These are phyloP conservation scores for Annona squamosa DNA, from an alignment of 164 flowering plant species.

Conservation along the genomic window DNA sequence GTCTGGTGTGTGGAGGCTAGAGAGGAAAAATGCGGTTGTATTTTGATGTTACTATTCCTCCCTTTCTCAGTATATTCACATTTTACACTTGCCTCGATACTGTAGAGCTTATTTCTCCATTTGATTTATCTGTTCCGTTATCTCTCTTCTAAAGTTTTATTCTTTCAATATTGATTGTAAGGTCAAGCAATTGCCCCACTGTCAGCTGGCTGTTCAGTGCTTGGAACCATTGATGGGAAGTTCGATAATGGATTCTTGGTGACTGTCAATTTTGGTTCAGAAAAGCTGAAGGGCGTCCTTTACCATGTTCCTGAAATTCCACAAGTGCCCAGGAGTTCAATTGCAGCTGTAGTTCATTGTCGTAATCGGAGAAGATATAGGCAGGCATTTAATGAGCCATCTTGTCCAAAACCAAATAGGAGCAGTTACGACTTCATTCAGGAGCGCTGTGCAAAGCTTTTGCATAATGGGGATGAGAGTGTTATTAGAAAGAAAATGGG, in stretches of 20 bases:
- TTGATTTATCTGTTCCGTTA: too few relatives aligned
- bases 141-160: too few relatives aligned
- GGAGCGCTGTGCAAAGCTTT: too few relatives aligned
- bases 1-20: too few relatives aligned
- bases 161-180: background rate
- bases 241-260: slow-evolving; percentile 74
- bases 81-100: too few relatives aligned
- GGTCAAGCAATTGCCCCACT: slow-evolving; percentile 27
- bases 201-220: slow-evolving; percentile 39
- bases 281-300: slow-evolving; percentile 61
- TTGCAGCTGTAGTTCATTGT: slow-evolving; percentile 21
- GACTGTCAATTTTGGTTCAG: slow-evolving; percentile 49
- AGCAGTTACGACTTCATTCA: slow-evolving; percentile 47
- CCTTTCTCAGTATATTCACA: too few relatives aligned
- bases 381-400: slow-evolving; percentile 38
- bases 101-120: too few relatives aligned
- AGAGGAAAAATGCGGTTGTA: too few relatives aligned
- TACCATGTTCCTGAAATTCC: slow-evolving; percentile 49
- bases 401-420: slow-evolving; percentile 46
- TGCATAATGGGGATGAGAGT: too few relatives aligned
- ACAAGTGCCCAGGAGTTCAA: slow-evolving; percentile 17
- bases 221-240: slow-evolving; percentile 70
- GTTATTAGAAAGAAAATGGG: too few relatives aligned
- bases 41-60: too few relatives aligned
- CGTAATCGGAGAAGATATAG: slow-evolving; percentile 37